Evolutionary conservation across 176 grass and related monocot genomes (phyloP), one percentile per base, ranked within the genome.

Genomic region (Carex scoparia): DNA sequence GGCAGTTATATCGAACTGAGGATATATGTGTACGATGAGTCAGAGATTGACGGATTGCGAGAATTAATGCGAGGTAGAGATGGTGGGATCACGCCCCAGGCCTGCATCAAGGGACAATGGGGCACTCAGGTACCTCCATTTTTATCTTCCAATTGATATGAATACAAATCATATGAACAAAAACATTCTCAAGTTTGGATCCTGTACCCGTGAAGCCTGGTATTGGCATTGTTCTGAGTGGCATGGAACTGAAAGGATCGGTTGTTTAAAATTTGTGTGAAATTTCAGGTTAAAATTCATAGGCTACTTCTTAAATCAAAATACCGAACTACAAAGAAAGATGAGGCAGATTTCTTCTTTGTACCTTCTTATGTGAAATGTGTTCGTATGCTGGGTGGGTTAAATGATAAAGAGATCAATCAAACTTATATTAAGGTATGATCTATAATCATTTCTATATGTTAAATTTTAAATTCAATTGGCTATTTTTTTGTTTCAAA

Each of bases 71-170:
- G 88, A 44, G 93, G 96, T 19, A 89, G 88, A 35, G 88, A 95
- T 55, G 81, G 65, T 79, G 44, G 38, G 30, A 83, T 98, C 88
- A 33, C 86, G 48, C 70, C 86, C 2, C 86, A 91, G 12, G 86
- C 88, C 60, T 99, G 96, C 91, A 61, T 94, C 79, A 99, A 99
- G 91, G 96, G 93, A 32, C 96, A 98, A 78, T 98, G 96, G 96
- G 96, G 93, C 33, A 98, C 96, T 14, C 93, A 98, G 88, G 96
- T 94, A 63, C 31, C 64, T 84, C 14, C 27, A 23, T 7, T 23
- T 23, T 23, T 23, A 23, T 23, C 23, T 23, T 23, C 23, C 23
- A 23, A 23, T 23, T 23, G 23, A 23, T 23, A 18, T 53, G 35
- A 66, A 31, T 11, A 31, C 9, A 49, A 53, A n/a, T 61, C 23